Base-by-base conservation (phyloP, 1,284 basidiomycete species). In the Fomitopsis betulina region DNA sequence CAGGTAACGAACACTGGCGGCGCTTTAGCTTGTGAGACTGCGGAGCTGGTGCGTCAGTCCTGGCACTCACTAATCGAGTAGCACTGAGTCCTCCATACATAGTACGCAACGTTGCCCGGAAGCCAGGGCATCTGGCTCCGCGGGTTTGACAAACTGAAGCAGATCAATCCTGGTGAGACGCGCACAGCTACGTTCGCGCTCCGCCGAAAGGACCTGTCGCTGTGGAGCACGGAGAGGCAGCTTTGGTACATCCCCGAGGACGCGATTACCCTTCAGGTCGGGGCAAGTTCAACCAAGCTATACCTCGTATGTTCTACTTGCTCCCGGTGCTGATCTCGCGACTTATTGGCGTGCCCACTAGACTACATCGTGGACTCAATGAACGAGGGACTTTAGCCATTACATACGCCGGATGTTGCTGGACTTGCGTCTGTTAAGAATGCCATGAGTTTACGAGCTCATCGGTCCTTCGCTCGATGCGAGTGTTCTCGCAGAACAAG, bases 11-110 rank as follows among this genome's bases (percentile, higher is more conserved):
- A 76, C 66, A 74, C 68, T 40, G 75, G 75, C 5, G 60, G 59
- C 1, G 65, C 67, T 32, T 68, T 68, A 23, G 74, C 74, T 2
- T 68, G 68, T 9, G 74, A 76, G 66, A 73, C 73, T 37, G 52
- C 25, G n/a, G 23, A 19, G 39, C 30, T 25, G 6, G n/a, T 53
- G 38, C 4, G 42, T 58, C 57, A 53, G 59, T 57, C 19, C 53
- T 58, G 23, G 53, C 25, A 21, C 17, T 45, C 27, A 30, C 5
- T 2, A 30, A 50, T 39, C 3, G n/a, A n/a, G 19, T 30, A 23
- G 15, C 86, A 81, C 77, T 82, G n/a, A 83, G 85, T 2, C 87
- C 89, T 70, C 69, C 89, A 5, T 90, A 55, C 88, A 13, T 78
- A 83, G 64, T 81, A 83, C 66, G 84, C 85, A 0, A 57, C 76